A percentile compares a stretch with the other conserved stretches of the same genome.
Conservation (phyloP, 306 rosid genomes). For the Boehmeria nivea region DNA sequence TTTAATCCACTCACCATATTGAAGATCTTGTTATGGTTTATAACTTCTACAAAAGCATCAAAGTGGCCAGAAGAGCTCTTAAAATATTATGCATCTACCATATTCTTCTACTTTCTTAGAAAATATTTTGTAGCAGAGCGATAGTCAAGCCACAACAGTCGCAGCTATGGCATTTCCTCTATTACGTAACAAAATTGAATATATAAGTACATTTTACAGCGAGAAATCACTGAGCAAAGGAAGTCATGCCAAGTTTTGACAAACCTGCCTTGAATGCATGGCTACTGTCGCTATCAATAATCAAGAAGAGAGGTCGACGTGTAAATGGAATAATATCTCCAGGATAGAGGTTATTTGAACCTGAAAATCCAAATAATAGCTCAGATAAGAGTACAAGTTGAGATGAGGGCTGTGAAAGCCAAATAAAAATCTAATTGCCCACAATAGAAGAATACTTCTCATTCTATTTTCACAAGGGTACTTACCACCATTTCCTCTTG, state of each 20-base stretch:
- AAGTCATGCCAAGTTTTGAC: constrained; percentile 75
- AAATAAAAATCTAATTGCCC: too few species aligned
- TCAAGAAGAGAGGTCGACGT: constrained; percentile 91
- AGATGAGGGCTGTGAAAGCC: constrained; percentile 4
- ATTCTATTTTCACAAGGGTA: constrained; percentile 14
- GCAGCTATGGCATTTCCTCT: too few species aligned
- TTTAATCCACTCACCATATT: too few species aligned
- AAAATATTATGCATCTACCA: too few species aligned
- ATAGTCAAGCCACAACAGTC: too few species aligned
- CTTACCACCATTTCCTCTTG: constrained; percentile 80
- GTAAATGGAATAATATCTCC: constrained; percentile 94
- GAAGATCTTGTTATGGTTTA: too few species aligned
- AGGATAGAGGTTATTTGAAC: constrained; percentile 79
- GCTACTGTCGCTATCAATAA: constrained; percentile 93
- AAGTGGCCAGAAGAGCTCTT: too few species aligned
- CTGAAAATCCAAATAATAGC: constrained; percentile 40
- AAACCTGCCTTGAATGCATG: constrained; percentile 99
- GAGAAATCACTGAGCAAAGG: constrained; percentile 24
- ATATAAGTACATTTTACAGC: not conserved
- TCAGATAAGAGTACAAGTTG: constrained; percentile 23
- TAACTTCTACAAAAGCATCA: too few species aligned
- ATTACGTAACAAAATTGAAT: too few species aligned
- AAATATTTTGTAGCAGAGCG: too few species aligned
- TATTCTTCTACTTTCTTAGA: too few species aligned
- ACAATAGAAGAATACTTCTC: not conserved